Evolutionary conservation across 192 early-diverging fungal genomes (phyloP).

Genomic region (Haplosporangium gracile): DNA sequence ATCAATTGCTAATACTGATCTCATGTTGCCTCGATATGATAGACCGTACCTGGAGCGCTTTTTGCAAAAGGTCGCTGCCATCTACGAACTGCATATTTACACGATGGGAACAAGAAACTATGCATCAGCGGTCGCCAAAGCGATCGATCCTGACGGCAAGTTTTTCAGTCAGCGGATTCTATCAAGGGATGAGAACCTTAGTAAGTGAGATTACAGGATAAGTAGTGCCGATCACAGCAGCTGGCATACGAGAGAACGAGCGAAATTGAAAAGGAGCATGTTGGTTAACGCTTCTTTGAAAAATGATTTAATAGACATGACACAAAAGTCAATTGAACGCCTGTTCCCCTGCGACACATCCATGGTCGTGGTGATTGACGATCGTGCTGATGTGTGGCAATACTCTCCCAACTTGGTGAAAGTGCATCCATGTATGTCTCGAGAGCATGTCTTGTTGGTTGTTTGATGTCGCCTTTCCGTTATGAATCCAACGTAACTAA

Average conservation of each 20-base stretch:
- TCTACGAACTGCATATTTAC: conserved; percentile 98
- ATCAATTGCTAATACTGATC: background rate
- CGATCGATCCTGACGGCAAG: conserved; percentile 85
- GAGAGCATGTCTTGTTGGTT: background rate
- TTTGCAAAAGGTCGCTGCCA: conserved; percentile 70
- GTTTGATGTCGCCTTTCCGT: background rate
- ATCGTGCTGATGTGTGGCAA: conserved; percentile 95
- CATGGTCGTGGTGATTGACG: conserved; percentile 98
- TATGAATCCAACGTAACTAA: background rate
- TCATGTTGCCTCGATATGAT: conserved; percentile 4
- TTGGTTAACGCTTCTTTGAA: background rate
- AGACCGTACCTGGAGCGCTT: conserved; percentile 89
- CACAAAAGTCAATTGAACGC: conserved; percentile 83
- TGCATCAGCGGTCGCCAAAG: conserved; percentile 87
- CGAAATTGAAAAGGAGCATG: background rate
- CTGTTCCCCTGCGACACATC: conserved; percentile 95
- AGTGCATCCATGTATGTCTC: conserved; percentile 85
- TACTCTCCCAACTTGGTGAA: conserved; percentile 92
- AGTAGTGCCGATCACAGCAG: background rate
- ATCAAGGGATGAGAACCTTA: conserved; percentile 92
- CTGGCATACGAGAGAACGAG: background rate
- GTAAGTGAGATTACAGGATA: conserved; percentile 54
- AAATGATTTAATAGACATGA: conserved; percentile 64
- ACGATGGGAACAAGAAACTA: conserved; percentile 98
- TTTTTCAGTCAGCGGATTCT: conserved; percentile 92